Evolutionary conservation across 2,329 filamentous ascomycete genomes (phyloP).

Genomic region (Neobulgaria alba): DNA sequence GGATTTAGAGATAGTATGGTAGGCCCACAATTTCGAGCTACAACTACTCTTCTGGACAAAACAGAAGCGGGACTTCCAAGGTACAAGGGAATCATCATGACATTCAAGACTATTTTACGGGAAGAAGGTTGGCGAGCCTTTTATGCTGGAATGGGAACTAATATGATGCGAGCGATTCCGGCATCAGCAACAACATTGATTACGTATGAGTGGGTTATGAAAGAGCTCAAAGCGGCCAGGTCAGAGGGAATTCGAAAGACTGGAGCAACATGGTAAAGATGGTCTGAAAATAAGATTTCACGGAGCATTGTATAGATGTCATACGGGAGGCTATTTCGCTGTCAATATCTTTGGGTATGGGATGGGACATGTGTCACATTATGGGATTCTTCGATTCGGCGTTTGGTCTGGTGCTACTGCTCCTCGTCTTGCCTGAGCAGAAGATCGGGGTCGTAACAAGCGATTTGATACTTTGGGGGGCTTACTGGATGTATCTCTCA

Average conservation of each 20-base stretch:
- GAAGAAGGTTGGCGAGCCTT: constrained; percentile 97
- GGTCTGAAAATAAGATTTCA: constrained; percentile 1
- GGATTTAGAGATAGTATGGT: constrained; percentile 31
- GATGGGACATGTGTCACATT: constrained; percentile 8
- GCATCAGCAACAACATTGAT: constrained; percentile 96
- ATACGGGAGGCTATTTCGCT: constrained; percentile 1
- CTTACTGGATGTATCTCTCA: not conserved
- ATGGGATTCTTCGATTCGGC: constrained; percentile 13
- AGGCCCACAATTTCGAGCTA: constrained; percentile 13
- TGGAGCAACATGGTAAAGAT: constrained; percentile 8
- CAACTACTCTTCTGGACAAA: constrained; percentile 23
- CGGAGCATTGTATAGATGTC: constrained; percentile 16
- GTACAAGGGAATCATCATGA: constrained; percentile 74
- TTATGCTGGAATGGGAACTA: constrained; percentile 94
- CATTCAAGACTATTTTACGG: constrained; percentile 71
- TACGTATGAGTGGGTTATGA: constrained; percentile 73
- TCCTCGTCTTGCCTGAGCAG: constrained; percentile 1
- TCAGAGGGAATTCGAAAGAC: constrained; percentile 21
- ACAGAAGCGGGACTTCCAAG: constrained; percentile 29
- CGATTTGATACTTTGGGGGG: not conserved
- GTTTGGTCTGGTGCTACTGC: constrained; percentile 14
- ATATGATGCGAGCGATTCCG: constrained; percentile 91
- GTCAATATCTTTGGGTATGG: constrained; percentile 1
- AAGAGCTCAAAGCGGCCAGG: constrained; percentile 22
- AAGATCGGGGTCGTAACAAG: not conserved